Evolutionary conservation across 139 green algal species (phyloP).

Genomic region (Asterochloris sp.): DNA sequence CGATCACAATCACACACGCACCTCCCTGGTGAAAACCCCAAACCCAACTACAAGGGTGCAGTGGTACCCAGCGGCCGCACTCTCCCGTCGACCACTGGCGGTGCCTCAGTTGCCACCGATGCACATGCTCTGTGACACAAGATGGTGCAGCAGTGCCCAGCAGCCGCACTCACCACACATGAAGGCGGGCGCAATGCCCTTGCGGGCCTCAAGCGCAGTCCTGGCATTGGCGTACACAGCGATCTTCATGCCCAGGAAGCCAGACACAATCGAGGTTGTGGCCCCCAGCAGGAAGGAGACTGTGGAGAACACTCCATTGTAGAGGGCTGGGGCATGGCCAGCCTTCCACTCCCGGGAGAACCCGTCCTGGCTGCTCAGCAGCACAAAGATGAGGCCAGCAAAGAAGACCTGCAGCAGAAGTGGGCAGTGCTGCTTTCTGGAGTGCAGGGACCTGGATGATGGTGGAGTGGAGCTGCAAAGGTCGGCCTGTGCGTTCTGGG

Average conservation of each 20-base stretch:
- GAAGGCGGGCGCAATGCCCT: constrained; percentile 93
- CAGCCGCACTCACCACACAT: constrained; percentile 60
- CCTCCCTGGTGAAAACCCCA: too few species aligned
- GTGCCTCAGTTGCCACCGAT: not conserved
- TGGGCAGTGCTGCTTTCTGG: not conserved
- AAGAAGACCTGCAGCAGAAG: constrained; percentile 70
- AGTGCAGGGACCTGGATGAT: too few species aligned
- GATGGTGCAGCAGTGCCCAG: not conserved
- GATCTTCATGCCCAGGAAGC: constrained; percentile 96
- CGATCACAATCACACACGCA: too few species aligned
- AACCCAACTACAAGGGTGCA: not conserved
- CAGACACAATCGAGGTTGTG: constrained; percentile 86
- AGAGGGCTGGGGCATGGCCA: constrained; percentile 56
- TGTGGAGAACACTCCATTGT: constrained; percentile 90
- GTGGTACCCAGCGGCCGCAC: too few species aligned
- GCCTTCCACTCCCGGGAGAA: constrained; percentile 64
- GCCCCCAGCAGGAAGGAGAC: constrained; percentile 91
- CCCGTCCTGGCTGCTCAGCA: constrained; percentile 78
- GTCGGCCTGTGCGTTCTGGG: too few species aligned
- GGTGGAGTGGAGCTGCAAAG: too few species aligned
- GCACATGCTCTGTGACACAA: not conserved
- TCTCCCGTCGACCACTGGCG: not conserved
- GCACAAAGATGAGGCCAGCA: constrained; percentile 88
- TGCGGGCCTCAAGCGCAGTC: constrained; percentile 90
- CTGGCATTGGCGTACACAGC: constrained; percentile 96